phyloP scores from a whole-genome alignment of 2,329 filamentous ascomycete genomes.

The Pseudocercospora crystallina region DNA sequence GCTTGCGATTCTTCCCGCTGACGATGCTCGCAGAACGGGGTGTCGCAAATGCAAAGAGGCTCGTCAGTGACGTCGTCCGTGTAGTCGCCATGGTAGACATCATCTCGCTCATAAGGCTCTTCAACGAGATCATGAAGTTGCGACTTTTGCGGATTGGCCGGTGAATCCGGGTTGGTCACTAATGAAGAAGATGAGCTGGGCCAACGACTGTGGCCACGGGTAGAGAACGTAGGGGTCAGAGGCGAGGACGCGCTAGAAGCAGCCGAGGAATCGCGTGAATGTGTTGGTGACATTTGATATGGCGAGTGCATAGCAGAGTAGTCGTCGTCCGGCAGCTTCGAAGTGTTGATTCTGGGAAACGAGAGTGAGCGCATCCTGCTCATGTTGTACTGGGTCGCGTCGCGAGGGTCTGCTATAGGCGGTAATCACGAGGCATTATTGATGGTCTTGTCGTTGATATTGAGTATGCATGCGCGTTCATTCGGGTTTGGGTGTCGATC shows the following conservation, averaged over 20 bases:
- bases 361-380: conserved; percentile 30
- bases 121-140: conserved; percentile 84
- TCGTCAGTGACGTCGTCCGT: conserved; percentile 31
- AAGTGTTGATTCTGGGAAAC: conserved; percentile 26
- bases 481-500: conserved; percentile 23
- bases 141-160: conserved; percentile 49
- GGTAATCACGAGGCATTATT: conserved; percentile 24
- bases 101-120: conserved; percentile 71
- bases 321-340: conserved; percentile 19
- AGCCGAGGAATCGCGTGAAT: conserved; percentile 38
- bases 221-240: conserved; percentile 68
- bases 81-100: conserved; percentile 48
- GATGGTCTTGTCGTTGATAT: conserved; percentile 19
- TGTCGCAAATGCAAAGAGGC: conserved; percentile 69
- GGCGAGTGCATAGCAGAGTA: conserved; percentile 26
- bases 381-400: conserved; percentile 27
- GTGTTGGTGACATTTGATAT: conserved; percentile 26
- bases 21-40: conserved; percentile 58
- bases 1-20: conserved; percentile 13
- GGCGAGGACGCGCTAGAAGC: conserved; percentile 68
- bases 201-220: conserved; percentile 61
- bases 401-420: conserved; percentile 16
- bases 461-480: conserved; percentile 25
- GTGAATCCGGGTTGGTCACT: conserved; percentile 61
- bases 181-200: conserved; percentile 79